Base-by-base conservation (phyloP, 257 asterid genomes). In the Thymus mandschuricus region DNA sequence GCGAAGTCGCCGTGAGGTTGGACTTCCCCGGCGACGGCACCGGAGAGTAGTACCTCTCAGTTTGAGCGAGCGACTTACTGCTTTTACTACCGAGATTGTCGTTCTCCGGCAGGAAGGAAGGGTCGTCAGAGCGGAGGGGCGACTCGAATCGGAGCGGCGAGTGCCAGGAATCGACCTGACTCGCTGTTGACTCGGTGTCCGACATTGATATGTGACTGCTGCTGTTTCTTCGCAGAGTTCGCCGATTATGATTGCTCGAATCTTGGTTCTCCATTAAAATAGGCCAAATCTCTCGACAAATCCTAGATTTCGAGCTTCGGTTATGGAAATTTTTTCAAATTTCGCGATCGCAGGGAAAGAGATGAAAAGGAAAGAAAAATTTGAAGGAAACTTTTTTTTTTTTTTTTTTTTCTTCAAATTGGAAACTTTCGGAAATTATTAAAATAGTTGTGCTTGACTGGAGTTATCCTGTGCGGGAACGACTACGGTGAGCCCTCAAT, bases 101-200 rank as follows among this genome's bases (percentile, higher is more conserved):
- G 75, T 59, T 65, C 63, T 80, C 75, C 35, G 81, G 75, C 1
- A 69, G 85, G 68, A 80, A 77, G 27, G 15, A 12, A 0, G 89
- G 91, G 30, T 89, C 96, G 76, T 89, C 95, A 74, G 89, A 85
- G 63, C 81, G 89, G 48, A 87, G 59, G 3, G 92, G 96, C 1
- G 98, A 89, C 5, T 85, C 86, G 75, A 27, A 87, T 35, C 91
- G 96, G 68, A 84, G 91, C 1, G 96, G 96, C 3, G 98, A 88
- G 82, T 90, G 96, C 73, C 84, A 93, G 0, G 93, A 80, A 10
- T 93, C 98, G 46, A 76, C 64, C 72, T 81, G 96, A 78, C 97
- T 91, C 52, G 86, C 64, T 51, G 83, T 84, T 55, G 98, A 92
- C 68, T 94, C 99, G 38, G 95, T 84, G 70, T 91, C 97, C 8